Evolutionary conservation across 495 filamentous ascomycete genomes (phyloP), one percentile per base, ranked within the genome.

Genomic region (Corynascus novoguineensis): DNA sequence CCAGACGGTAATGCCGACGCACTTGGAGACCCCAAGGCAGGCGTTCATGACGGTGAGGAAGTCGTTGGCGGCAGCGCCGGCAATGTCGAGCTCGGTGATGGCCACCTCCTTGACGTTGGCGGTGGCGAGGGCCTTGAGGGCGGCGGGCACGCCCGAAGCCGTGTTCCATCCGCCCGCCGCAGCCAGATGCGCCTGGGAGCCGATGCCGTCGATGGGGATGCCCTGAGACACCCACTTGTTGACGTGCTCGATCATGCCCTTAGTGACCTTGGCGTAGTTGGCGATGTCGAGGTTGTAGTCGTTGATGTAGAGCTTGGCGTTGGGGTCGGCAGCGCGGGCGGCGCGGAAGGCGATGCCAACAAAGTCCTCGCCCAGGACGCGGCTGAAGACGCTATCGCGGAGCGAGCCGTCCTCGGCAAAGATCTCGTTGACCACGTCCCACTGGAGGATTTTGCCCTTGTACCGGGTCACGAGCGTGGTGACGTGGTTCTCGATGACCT

Each of bases 1-100:
- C 87, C 86, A 90, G 40, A 86, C 84, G 21, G 86, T 88, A 61
- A 90, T 82, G 51, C 86, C 86, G 21, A 88, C 78, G 65, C 86
- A 89, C 67, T 82, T 85, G 5, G 73, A 53, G 60, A 82, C 73
- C 55, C 74, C 67, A 37, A 86, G 66, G 58, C 86, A 89, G 32
- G 83, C 84, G 21, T 86, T 81, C 59, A 80, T 78, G 50, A 85
- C 77, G 35, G 80, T 75, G 32, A 79, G 73, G 65, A 86, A 90
- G 67, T 89, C 85, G 34, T 68, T 69, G 22, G 80, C 61, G 29
- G 74, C 69, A 9, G 80, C 83, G 42, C 73, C 75, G 44, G 76
- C 75, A 68, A 89, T 86, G 57, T 86, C 83, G 50, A 86, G 73
- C 62, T 87, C 84, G 45, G 85, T 84, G 52, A 85, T 71, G 24